Base-by-base conservation (phyloP, 139 green algal species). In the Pseudopediastrum boryanum region DNA sequence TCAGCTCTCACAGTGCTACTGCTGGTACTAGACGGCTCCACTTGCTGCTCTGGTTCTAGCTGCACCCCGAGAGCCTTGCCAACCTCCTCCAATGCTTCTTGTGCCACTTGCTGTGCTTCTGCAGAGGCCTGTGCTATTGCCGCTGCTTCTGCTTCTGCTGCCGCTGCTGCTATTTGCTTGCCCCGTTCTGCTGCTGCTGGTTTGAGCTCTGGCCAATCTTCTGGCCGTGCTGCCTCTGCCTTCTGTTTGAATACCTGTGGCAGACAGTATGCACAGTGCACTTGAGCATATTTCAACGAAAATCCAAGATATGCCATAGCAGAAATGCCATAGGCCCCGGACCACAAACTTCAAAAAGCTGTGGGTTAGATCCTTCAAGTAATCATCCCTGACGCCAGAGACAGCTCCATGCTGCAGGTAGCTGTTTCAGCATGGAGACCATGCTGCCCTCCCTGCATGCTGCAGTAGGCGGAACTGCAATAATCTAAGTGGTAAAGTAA, bases 81-180 rank as follows among this genome's bases (percentile, higher is more conserved):
- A 35, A 54, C 35, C 42, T 38, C 23, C 38, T 61, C 12, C 0
- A 5, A 16, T 44, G 44, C 38, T 44, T 61, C 43, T 23, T 75
- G 43, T 44, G 48, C 21, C 7, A 25, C 6, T 41, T 63, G 68
- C 68, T 76, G 68, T 44, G 31, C 38, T 27, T 4, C 4, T 48
- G 56, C 27, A 29, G 72, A 27, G 2, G 42, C 21, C 27, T 42
- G 4, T 43, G 71, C 54, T 23, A 39, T 42, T 42, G 23, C 1
- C 27, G 39, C 38, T 70, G 54, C 58, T 67, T 38, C 35, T 77
- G 70, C 8, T 65, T 48, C 31, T 75, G 25, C 38, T 4, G 13
- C 42, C 9, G 66, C 42, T 48, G 46, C 62, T 70, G 33, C 13
- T 13, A 39, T 69, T 69, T 35, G 61, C 61, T 41, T 35, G 19